phyloP scores from a whole-genome alignment of 495 filamentous ascomycete genomes.

The Lasiosphaeris hirsuta region DNA sequence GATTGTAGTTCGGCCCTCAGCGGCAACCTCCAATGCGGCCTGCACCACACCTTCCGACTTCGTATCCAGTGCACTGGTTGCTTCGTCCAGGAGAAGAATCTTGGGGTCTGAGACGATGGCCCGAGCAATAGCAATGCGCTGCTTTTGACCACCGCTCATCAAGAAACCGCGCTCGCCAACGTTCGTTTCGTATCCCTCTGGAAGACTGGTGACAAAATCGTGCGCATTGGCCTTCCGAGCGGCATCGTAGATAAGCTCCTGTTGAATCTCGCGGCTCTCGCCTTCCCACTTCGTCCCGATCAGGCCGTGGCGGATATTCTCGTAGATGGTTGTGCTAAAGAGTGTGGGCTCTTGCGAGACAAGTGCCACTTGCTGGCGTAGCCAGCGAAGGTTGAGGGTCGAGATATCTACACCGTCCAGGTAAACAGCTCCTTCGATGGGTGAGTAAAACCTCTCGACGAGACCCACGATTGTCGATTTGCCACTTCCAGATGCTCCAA shows the following conservation, averaged over 20 bases:
- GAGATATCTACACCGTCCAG: slow-evolving; percentile 83
- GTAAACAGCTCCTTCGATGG: slow-evolving; percentile 72
- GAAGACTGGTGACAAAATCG: slow-evolving; percentile 79
- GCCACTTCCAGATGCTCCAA: slow-evolving; percentile 82
- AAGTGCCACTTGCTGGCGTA: slow-evolving; percentile 85
- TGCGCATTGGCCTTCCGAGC: slow-evolving; percentile 91
- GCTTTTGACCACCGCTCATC: slow-evolving; percentile 92
- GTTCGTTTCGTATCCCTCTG: slow-evolving; percentile 88
- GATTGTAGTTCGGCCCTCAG: slow-evolving; percentile 90
- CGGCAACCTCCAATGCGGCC: slow-evolving; percentile 81
- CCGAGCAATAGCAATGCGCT: slow-evolving; percentile 82
- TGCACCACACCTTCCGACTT: slow-evolving; percentile 94
- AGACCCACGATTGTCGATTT: slow-evolving; percentile 92
- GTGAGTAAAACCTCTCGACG: slow-evolving; percentile 90
- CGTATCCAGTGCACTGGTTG: slow-evolving; percentile 91
- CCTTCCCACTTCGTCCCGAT: slow-evolving; percentile 79
- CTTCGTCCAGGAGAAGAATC: slow-evolving; percentile 88
- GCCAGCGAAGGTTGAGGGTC: slow-evolving; percentile 81
- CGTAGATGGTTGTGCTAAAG: slow-evolving; percentile 81
- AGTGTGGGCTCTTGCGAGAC: slow-evolving; percentile 81
- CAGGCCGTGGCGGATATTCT: slow-evolving; percentile 83
- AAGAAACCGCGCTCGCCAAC: slow-evolving; percentile 94
- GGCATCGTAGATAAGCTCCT: slow-evolving; percentile 70
- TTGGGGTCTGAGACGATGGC: slow-evolving; percentile 94
- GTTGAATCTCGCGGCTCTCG: slow-evolving; percentile 59